phyloP scores from a whole-genome alignment of 176 grass and related monocot genomes.

The Aegilops longissima region DNA sequence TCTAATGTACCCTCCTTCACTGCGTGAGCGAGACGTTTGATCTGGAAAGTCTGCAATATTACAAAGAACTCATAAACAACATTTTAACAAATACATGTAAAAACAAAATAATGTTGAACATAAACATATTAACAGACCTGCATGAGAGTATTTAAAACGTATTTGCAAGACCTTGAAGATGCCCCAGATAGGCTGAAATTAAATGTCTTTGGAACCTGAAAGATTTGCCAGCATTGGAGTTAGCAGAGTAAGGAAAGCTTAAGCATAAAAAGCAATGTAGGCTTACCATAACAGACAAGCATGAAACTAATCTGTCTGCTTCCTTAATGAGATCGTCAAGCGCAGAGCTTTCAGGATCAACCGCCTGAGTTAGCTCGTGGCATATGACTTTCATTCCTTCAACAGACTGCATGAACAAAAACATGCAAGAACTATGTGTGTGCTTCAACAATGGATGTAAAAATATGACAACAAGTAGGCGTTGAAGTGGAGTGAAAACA shows the following conservation, averaged over 20 bases:
- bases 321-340: constrained; percentile 92
- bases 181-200: constrained; percentile 98
- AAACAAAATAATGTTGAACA: not conserved
- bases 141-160: constrained; percentile 99
- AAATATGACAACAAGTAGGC: not conserved
- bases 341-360: constrained; percentile 63
- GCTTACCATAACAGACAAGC: constrained; percentile 82
- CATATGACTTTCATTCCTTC: constrained; percentile 99
- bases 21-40: constrained; percentile 89
- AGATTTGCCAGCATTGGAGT: constrained; percentile 7
- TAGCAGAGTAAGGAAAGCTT: constrained; percentile 6
- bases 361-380: constrained; percentile 84
- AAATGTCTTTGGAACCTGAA: constrained; percentile 90
- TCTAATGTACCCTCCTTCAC: constrained; percentile 93
- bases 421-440: constrained; percentile 4
- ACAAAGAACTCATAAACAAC: constrained; percentile 1
- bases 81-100: not conserved
- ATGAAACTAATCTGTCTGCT: constrained; percentile 95
- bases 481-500: not conserved
- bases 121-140: constrained; percentile 49
- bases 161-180: constrained; percentile 98
- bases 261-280: constrained; percentile 26
- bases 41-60: constrained; percentile 79
- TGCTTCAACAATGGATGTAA: not conserved
- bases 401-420: constrained; percentile 76